phyloP scores from a whole-genome alignment of 192 early-diverging fungal genomes.

The Helicostylum pulchrum region DNA sequence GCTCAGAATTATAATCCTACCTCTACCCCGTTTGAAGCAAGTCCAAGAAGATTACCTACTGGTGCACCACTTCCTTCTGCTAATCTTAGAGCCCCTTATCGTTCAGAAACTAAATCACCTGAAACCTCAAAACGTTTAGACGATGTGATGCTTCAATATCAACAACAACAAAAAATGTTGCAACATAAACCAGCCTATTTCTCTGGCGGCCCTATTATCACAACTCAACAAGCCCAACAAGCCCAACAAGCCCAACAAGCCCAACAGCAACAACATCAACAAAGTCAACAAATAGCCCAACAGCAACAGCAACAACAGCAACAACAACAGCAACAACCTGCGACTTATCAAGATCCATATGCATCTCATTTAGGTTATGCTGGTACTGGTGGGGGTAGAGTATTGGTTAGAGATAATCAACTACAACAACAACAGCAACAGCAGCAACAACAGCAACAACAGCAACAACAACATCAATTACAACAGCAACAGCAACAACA shows the following conservation, averaged over 20 bases:
- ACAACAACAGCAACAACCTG: conserved; percentile 15
- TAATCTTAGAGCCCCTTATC: conserved; percentile 22
- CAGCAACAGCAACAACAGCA: conserved; percentile 17
- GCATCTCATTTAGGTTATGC: conserved; percentile 13
- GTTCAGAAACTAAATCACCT: conserved; percentile 28
- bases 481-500: conserved; percentile 4
- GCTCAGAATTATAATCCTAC: conserved; percentile 4
- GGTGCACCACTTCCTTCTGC: conserved; percentile 21
- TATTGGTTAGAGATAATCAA: conserved; percentile 23
- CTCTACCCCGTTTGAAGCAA: conserved; percentile 2
- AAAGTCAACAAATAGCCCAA: neutral
- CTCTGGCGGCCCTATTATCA: neutral
- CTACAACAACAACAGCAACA: neutral
- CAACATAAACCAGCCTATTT: conserved; percentile 16
- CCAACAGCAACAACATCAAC: conserved; percentile 14
- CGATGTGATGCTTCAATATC: conserved; percentile 39
- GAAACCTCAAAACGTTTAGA: conserved; percentile 35
- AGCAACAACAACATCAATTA: conserved; percentile 1
- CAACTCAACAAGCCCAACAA: conserved; percentile 4
- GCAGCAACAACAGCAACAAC: neutral
- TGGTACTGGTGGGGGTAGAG: conserved; percentile 19
- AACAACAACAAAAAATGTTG: conserved; percentile 35
- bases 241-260: conserved; percentile 23
- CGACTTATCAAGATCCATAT: conserved; percentile 11
- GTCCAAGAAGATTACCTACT: conserved; percentile 15